These are phyloP conservation scores for Trichoderma semiorbis DNA, from an alignment of 2,329 filamentous ascomycete species.

Conservation along the genomic window DNA sequence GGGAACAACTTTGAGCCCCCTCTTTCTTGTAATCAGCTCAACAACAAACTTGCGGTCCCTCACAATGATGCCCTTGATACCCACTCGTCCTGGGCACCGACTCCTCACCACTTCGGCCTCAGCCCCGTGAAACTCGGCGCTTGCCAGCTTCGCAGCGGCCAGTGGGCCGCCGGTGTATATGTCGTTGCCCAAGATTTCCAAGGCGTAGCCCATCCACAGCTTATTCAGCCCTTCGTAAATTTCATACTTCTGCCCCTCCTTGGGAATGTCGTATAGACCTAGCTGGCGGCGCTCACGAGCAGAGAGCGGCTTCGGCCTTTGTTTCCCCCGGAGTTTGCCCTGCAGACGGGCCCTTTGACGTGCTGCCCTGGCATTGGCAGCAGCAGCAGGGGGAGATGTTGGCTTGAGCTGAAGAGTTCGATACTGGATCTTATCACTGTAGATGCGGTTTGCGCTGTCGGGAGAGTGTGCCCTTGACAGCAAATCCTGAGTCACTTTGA, in stretches of 20 bases:
- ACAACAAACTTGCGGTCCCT: constrained; percentile 84
- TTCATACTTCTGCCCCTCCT: constrained; percentile 58
- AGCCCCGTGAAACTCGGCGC: constrained; percentile 89
- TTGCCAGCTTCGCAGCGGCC: constrained; percentile 71
- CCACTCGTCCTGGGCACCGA: constrained; percentile 75
- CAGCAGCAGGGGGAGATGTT: constrained; percentile 61
- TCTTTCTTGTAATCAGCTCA: constrained; percentile 71
- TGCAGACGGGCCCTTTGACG: constrained; percentile 48
- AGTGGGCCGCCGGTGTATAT: constrained; percentile 52
- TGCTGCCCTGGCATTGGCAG: constrained; percentile 53
- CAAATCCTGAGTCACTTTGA: constrained; percentile 56
- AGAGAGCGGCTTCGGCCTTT: constrained; percentile 67
- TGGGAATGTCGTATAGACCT: constrained; percentile 71
- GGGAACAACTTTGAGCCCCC: constrained; percentile 73
- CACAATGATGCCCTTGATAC: constrained; percentile 80
- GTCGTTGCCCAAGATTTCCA: constrained; percentile 69
- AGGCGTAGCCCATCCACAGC: constrained; percentile 82
- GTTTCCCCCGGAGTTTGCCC: constrained; percentile 45
- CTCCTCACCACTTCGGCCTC: constrained; percentile 78
- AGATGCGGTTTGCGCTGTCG: constrained; percentile 66
- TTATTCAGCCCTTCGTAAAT: constrained; percentile 73
- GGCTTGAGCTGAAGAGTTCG: constrained; percentile 77
- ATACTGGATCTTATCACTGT: constrained; percentile 76
- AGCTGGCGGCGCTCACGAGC: constrained; percentile 72
- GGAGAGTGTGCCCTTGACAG: constrained; percentile 77